Base-by-base conservation (phyloP, 2,329 filamentous ascomycete species). In the Monilinia laxa region DNA sequence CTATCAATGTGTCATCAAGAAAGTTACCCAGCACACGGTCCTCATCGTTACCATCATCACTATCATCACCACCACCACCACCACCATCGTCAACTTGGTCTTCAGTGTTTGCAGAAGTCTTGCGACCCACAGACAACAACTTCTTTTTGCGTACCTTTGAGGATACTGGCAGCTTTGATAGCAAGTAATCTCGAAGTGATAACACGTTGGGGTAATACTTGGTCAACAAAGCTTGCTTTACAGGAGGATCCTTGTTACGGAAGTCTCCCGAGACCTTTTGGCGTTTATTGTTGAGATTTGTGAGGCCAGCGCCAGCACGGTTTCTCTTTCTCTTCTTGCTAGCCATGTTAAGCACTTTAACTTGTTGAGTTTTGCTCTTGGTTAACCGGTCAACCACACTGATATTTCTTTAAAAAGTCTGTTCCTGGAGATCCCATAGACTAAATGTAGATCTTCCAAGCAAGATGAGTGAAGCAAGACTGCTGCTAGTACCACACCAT, bases 111-210 rank as follows among this genome's bases (percentile, higher is more conserved):
- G 16, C 18, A 38, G 59, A 25, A 25, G 55, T 20, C 49, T 65
- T 69, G 31, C 55, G 60, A 9, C 73, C 74, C 28, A 86, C 69
- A 4, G 76, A 77, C 2, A 79, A 74, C 20, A 56, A 47, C 40
- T 87, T 88, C 73, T 81, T 85, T 40, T 84, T 80, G 56, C 87
- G 80, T 64, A 87, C 76, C 65, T 83, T 90, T 6, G 91, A 94
- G 14, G 85, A 82, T n/a, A 77, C 71, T 0, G 91, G 89, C 14
- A 96, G 83, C 68, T 82, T 85, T 25, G 81, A 80, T 58, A 93
- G 80, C 51, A 93, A 80, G 79, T 92, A 91, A 67, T 89, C 82
- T 72, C 92, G 87, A 67, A 97, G 80, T 0, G 87, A 87, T 65
- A 86, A 77, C 16, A 93, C 83, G 57, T 82, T 78, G 10, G 83